These are phyloP conservation scores for Puccinia novopanici DNA, from an alignment of 1,284 basidiomycete genomes.

Conservation along the genomic window DNA sequence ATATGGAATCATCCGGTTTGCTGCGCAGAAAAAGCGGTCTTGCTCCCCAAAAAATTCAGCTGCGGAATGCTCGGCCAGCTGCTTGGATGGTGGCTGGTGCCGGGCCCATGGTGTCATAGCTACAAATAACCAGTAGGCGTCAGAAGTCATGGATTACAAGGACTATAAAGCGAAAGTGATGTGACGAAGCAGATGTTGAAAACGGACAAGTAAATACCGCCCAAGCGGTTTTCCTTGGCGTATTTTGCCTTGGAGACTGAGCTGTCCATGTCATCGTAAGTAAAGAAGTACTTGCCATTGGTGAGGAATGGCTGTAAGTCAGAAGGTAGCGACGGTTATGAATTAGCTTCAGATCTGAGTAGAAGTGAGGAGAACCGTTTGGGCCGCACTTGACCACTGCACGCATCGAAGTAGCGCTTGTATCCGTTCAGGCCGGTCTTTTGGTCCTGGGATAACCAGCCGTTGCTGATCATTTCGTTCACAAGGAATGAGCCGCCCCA, in stretches of 20 bases:
- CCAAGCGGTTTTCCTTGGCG: constrained; percentile 5
- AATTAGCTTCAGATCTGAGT: neutral
- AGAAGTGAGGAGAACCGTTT: neutral
- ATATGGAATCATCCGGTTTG: too few species aligned
- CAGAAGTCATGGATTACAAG: too few species aligned
- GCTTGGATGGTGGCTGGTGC: too few species aligned
- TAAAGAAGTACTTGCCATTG: constrained; percentile 51
- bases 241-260: constrained; percentile 21
- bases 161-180: too few species aligned
- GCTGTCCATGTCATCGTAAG: constrained; percentile 29
- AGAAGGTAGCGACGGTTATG: neutral
- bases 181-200: too few species aligned
- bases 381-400: constrained; percentile 32
- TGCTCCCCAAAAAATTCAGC: too few species aligned
- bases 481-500: constrained; percentile 26
- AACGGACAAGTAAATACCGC: constrained; percentile 36
- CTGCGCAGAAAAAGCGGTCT: too few species aligned
- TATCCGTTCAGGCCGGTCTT: constrained; percentile 40
- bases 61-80: too few species aligned
- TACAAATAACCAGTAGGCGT: too few species aligned
- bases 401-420: constrained; percentile 34
- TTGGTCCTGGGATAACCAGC: constrained; percentile 35
- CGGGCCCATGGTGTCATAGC: too few species aligned
- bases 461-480: constrained; percentile 27
- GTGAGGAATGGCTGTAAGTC: constrained; percentile 36